Evolutionary conservation across 2,329 filamentous ascomycete species (phyloP).

Genomic region (Hypoxylon sp.): DNA sequence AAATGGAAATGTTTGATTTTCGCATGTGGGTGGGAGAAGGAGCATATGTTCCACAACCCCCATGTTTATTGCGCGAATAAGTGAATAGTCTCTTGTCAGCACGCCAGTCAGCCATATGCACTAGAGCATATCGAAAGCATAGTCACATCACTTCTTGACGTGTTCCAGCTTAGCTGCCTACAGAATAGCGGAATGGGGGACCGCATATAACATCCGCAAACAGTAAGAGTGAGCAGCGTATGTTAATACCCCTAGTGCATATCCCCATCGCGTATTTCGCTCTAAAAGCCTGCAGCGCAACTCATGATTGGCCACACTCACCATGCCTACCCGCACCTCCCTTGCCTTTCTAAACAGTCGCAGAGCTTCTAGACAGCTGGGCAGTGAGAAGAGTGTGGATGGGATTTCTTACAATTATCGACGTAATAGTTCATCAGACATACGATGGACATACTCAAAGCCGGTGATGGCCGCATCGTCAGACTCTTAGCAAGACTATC

Average conservation of each 20-base stretch:
- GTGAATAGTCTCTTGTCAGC: constrained; percentile 34
- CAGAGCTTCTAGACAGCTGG: constrained; percentile 27
- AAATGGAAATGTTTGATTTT: constrained; percentile 34
- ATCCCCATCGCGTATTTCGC: constrained; percentile 24
- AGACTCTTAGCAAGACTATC: neutral
- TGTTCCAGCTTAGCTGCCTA: constrained; percentile 44
- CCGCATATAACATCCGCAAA: constrained; percentile 51
- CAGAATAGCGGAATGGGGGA: constrained; percentile 26
- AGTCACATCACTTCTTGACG: constrained; percentile 46
- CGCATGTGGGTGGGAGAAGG: constrained; percentile 31
- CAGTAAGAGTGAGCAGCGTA: constrained; percentile 41
- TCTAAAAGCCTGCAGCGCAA: constrained; percentile 25
- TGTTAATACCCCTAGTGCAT: constrained; percentile 4
- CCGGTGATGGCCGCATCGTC: constrained; percentile 28
- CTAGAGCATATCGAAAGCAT: constrained; percentile 40
- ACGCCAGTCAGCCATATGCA: constrained; percentile 40
- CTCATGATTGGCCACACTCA: constrained; percentile 31
- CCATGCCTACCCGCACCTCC: constrained; percentile 28
- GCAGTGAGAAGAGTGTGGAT: constrained; percentile 15
- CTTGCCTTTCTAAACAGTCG: constrained; percentile 36
- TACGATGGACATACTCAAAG: constrained; percentile 1
- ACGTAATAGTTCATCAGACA: constrained; percentile 11
- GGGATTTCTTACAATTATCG: constrained; percentile 7
- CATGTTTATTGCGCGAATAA: constrained; percentile 38
- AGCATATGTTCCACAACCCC: constrained; percentile 31